Percentiles rank a stretch among this genome's conserved stretches.
These are phyloP conservation scores for Pseudoturritis turrita DNA, from an alignment of 345 rosid species.

Conservation along the genomic window DNA sequence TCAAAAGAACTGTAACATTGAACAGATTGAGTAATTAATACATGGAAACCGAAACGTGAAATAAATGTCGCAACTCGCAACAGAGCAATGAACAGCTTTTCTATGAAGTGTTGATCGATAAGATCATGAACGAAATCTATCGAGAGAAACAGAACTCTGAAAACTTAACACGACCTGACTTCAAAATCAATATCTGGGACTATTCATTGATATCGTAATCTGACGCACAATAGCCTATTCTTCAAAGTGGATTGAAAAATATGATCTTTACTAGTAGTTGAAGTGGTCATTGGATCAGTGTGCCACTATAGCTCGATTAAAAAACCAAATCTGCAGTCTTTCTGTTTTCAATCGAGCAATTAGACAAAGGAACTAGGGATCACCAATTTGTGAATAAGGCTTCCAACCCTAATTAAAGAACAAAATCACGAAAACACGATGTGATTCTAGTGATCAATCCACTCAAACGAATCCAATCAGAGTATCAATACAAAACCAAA, in stretches of 20 bases:
- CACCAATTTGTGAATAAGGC: background rate
- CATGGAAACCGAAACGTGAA: background rate
- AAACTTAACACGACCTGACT: background rate
- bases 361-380: background rate
- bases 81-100: background rate
- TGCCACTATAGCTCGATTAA: background rate
- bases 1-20: slow-evolving; percentile 43
- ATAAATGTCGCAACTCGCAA: background rate
- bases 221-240: background rate
- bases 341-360: background rate
- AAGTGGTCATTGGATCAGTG: background rate
- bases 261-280: background rate
- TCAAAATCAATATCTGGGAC: background rate
- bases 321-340: background rate
- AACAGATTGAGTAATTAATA: slow-evolving; percentile 13
- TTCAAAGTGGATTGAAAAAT: background rate
- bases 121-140: background rate
- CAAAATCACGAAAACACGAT: background rate
- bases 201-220: background rate
- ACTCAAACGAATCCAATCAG: slow-evolving; percentile 13
- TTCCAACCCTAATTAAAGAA: background rate
- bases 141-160: background rate
- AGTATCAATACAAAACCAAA: background rate
- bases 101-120: background rate
- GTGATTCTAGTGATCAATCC: background rate